A percentile compares a stretch with the other conserved stretches of the same genome.
phyloP scores from a whole-genome alignment of 495 filamentous ascomycete species.

The Annulohypoxylon bovei region DNA sequence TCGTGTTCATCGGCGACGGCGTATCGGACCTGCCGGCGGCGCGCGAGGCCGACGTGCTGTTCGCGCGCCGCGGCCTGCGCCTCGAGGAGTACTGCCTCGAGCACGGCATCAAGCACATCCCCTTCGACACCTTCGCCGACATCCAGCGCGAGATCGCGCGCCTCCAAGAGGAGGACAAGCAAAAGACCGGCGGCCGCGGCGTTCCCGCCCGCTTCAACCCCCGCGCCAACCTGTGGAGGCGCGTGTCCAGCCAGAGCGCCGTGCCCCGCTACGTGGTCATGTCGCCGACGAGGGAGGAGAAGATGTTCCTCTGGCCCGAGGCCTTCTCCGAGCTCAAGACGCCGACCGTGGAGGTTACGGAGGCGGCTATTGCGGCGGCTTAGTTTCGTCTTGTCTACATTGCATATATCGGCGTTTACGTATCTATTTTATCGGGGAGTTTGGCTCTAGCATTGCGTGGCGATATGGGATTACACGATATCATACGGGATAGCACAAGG shows the following conservation, averaged over 20 bases:
- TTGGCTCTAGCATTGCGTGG: constrained; percentile 15
- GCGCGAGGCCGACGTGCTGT: constrained; percentile 78
- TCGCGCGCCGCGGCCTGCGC: constrained; percentile 73
- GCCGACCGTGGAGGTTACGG: constrained; percentile 2
- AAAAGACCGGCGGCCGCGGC: constrained; percentile 71
- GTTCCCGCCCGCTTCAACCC: constrained; percentile 74
- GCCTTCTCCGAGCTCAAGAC: constrained; percentile 60
- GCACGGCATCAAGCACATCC: constrained; percentile 68
- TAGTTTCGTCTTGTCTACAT: background rate
- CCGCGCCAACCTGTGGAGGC: constrained; percentile 75
- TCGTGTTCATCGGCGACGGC: constrained; percentile 82
- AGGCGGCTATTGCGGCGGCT: background rate
- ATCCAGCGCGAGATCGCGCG: constrained; percentile 70
- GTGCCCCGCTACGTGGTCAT: constrained; percentile 66
- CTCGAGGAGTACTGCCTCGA: constrained; percentile 77
- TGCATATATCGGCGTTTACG: constrained; percentile 23
- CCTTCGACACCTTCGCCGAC: constrained; percentile 75
- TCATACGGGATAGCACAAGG: constrained; percentile 25
- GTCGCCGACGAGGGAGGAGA: constrained; percentile 68
- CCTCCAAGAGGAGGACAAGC: constrained; percentile 68
- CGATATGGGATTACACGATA: constrained; percentile 27
- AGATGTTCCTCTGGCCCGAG: constrained; percentile 74
- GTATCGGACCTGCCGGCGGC: constrained; percentile 80
- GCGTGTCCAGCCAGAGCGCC: constrained; percentile 64
- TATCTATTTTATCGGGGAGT: too few relatives aligned